phyloP scores from a whole-genome alignment of 441 rosid genomes.

The Bruguiera hainesii region DNA sequence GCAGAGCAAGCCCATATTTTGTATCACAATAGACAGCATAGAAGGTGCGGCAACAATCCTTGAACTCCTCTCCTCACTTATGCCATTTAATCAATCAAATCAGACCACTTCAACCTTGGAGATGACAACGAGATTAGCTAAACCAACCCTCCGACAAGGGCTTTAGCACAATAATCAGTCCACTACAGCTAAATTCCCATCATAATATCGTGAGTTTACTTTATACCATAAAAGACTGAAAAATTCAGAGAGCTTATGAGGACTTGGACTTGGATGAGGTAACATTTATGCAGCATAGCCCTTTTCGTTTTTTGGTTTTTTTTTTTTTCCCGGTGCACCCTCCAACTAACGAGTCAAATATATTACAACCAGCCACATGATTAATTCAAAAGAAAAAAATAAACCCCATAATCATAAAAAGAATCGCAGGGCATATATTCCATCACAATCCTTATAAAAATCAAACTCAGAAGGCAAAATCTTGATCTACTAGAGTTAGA shows the following conservation, averaged over 20 bases:
- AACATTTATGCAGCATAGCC: no score
- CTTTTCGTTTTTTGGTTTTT: no score
- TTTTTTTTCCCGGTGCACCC: no score
- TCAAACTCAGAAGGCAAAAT: conserved; percentile 7
- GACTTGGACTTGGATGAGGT: no score
- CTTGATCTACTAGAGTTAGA: conserved; percentile 33
- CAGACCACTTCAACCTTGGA: conserved; percentile 16
- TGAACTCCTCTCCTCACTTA: conserved; percentile 26
- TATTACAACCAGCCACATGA: no score
- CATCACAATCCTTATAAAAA: not conserved
- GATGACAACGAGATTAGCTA: not conserved
- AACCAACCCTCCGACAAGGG: not conserved
- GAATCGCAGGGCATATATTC: no score
- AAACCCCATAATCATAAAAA: no score
- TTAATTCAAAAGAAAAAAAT: no score
- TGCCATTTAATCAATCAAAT: conserved; percentile 23
- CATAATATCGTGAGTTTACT: not conserved
- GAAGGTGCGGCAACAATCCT: conserved; percentile 27
- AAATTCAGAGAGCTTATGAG: no score
- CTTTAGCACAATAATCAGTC: conserved; percentile 3
- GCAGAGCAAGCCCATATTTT: conserved; percentile 83
- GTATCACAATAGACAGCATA: conserved; percentile 44
- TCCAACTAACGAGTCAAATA: no score
- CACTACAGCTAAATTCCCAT: not conserved
- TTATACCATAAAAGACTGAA: no score